Evolutionary conservation across 2,329 filamentous ascomycete species (phyloP), one percentile per base, ranked within the genome.

Genomic region (Exutisphaerella laricina): DNA sequence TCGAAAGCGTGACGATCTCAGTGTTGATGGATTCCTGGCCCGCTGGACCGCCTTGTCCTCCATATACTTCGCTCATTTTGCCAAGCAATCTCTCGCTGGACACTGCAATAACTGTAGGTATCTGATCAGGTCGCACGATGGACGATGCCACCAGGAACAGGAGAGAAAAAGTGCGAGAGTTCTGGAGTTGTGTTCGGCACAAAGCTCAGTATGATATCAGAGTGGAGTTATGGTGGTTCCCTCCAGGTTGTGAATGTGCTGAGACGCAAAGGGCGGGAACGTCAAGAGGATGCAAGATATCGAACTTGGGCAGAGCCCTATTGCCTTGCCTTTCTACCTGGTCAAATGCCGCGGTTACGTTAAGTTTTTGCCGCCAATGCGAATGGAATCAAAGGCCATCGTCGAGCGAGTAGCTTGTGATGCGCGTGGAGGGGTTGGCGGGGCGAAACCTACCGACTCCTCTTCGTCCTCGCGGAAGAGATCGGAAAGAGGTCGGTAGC

Each of bases 1-100:
- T 80, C 30, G 92, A 96, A 58, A 98, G 80, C 42, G 92, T 97
- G 64, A 97, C 77, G 63, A 98, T 97, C 68, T 96, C 80, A 50
- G 87, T 94, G 75, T 97, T 96, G 72, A 98, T 82, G 66, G 84
- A 83, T 72, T 94, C 88, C 57, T 70, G 63, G 46, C 73, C 49
- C 18, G 48, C 49, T 22, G 49, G 46, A 16, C 49, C 49, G 32
- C 46, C 49, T 29, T 51, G 33, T 39, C 25, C 25, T 20, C 37
- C 37, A 17, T 39, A 39, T 9, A 14, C 28, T 21, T 39, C 25
- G 37, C 37, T 22, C 39, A 42, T 42, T 20, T 26, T 35, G 39
- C 32, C 30, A n/a, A 14, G 7, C 35, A 23, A 21, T 16, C 3
- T 21, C n/a, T 33, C 2, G 4, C n/a, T 9, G 5, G 26, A 5